Evolutionary conservation across 2,329 filamentous ascomycete genomes (phyloP).

Genomic region (Colletotrichum siamense): DNA sequence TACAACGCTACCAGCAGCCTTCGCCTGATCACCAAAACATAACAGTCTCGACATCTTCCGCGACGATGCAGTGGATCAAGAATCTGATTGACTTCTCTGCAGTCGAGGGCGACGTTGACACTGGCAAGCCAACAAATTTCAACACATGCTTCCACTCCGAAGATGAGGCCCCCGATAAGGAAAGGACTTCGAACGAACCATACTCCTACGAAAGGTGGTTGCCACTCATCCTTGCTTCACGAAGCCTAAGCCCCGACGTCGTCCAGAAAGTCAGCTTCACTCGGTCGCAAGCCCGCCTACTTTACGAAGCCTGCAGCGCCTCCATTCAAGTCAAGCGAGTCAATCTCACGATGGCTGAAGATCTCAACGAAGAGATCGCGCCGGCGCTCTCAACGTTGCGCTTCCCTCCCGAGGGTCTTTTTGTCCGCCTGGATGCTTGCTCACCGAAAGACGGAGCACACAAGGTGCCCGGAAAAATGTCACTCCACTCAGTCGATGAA

Average conservation of each 20-base stretch:
- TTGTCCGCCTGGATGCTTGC: not conserved
- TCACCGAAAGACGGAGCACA: not conserved
- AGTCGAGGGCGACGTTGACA: not conserved
- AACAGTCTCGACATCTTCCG: not conserved
- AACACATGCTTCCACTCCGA: not conserved
- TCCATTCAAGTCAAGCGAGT: not conserved
- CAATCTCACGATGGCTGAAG: not conserved
- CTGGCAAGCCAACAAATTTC: not conserved
- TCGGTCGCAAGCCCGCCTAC: not conserved
- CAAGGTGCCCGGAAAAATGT: not conserved
- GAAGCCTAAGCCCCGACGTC: not conserved
- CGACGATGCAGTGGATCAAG: not conserved
- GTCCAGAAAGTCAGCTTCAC: not conserved
- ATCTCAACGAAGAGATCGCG: not conserved
- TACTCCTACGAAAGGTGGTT: not conserved
- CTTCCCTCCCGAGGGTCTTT: not conserved
- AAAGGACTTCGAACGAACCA: not conserved
- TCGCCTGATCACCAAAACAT: fast-evolving
- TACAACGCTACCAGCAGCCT: not conserved
- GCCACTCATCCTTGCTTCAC: not conserved
- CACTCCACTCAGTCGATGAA: not conserved
- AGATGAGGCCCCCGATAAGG: not conserved
- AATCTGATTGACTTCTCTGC: not conserved
- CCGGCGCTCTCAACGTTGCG: fast-evolving
- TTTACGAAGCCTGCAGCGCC: not conserved